Evolutionary conservation across 305 asterid genomes (phyloP), one percentile per base, ranked within the genome.

Genomic region (Coffea humblotiana): DNA sequence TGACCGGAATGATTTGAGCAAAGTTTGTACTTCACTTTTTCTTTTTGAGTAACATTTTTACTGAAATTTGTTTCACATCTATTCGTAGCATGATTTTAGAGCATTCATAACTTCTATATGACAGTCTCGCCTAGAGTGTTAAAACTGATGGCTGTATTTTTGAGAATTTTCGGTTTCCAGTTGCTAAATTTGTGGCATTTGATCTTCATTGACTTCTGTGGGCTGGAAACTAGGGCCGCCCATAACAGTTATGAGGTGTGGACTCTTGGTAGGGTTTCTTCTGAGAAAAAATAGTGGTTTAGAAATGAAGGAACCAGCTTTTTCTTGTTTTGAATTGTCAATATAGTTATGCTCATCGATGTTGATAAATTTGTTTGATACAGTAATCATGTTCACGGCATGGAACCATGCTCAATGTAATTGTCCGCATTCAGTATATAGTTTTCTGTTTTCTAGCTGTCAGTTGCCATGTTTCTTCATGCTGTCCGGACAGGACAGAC

Each of bases 1-100:
- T 82, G 91, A 91, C 90, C 90, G 86, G 60, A 79, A 88, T 87
- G 84, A 91, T 87, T 88, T 94, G 47, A 91, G 87, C 87, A 86
- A 84, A 77, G 98, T 94, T 82, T 83, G 97, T 90, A 83, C 91
- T 84, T 76, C 84, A 61, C 79, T 90, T 83, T 82, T 84, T 73
- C 63, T 78, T 80, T 76, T 35, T 64, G 1, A 48, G 35, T 14
- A 35, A n/a, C 13, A 3, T 76, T 16, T 72, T 35, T 82, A 19
- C 71, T 80, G 77, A 71, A 63, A 37, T 48, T 29, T 47, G 68
- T 82, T 74, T 51, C 16, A 43, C 40, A 16, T 23, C 29, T 32
- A 1, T 56, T 21, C 8, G 2, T 8, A 60, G 61, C 65, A 45
- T 51, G 49, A 70, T 56, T 15, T 51, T n/a, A 12, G 45, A 49